These are phyloP conservation scores for Venturia pyrina DNA, from an alignment of 2,329 filamentous ascomycete genomes.

Conservation along the genomic window DNA sequence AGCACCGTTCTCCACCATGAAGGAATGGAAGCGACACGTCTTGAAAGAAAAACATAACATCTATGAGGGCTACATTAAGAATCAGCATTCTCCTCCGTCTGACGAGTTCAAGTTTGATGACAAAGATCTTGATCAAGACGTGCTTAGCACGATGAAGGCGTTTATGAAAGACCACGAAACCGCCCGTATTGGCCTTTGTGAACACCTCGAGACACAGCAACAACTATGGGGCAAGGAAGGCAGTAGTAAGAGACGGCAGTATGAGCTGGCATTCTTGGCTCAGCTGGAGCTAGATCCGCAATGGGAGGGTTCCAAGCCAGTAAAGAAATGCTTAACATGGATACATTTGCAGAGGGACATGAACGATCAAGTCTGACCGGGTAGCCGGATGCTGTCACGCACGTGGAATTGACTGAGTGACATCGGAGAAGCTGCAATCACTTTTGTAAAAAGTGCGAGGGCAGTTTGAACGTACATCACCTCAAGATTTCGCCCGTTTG, in stretches of 20 bases:
- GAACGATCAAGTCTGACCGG: too few relatives aligned
- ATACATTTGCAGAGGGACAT: background rate
- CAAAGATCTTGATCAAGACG: background rate
- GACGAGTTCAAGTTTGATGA: too few relatives aligned
- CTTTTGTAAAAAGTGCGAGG: too few relatives aligned
- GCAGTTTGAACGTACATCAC: too few relatives aligned
- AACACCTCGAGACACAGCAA: background rate
- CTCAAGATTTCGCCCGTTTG: too few relatives aligned
- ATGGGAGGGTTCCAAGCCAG: background rate
- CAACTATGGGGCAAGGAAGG: background rate
- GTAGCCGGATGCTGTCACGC: too few relatives aligned
- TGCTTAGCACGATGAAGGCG: background rate
- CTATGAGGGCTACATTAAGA: background rate
- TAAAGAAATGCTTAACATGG: background rate
- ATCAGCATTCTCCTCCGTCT: too few relatives aligned
- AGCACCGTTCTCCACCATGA: background rate
- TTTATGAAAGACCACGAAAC: background rate
- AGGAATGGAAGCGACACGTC: background rate
- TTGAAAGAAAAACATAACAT: background rate
- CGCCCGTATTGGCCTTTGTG: background rate
- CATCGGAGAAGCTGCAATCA: too few relatives aligned
- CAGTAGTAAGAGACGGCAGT: background rate
- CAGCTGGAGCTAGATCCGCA: background rate
- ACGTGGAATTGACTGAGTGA: too few relatives aligned
- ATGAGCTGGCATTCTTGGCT: background rate